These are phyloP conservation scores for Blumeria hordei DNA, from an alignment of 2,329 filamentous ascomycete genomes.

Conservation along the genomic window DNA sequence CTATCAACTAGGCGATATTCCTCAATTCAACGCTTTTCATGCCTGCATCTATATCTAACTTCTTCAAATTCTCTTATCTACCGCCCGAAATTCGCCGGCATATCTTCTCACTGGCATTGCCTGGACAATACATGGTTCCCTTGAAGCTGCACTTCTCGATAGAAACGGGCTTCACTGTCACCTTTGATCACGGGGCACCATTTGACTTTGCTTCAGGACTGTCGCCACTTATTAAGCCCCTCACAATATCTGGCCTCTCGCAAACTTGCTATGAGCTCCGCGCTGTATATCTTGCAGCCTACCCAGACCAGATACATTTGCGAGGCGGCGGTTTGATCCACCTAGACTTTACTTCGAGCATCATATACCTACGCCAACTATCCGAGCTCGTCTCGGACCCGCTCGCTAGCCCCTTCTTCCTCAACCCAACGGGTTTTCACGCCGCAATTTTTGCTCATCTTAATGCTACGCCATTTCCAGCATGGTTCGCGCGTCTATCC, in stretches of 20 bases:
- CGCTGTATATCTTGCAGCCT: background rate
- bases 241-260: background rate
- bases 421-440: background rate
- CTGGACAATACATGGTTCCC: background rate
- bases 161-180: background rate
- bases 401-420: background rate
- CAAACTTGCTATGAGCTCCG: background rate
- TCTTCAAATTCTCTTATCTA: background rate
- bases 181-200: background rate
- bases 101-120: background rate
- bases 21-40: too few species aligned
- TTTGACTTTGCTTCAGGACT: background rate
- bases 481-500: background rate
- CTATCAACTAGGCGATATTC: too few species aligned
- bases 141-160: background rate
- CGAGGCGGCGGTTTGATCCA: background rate
- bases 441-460: background rate
- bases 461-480: background rate
- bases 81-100: background rate
- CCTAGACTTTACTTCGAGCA: background rate
- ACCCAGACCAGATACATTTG: background rate
- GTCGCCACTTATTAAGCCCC: background rate
- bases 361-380: background rate
- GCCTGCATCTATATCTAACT: background rate
- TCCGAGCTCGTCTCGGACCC: background rate